phyloP scores from a whole-genome alignment of 2,329 filamentous ascomycete genomes.

The Botrytis sinoallii region DNA sequence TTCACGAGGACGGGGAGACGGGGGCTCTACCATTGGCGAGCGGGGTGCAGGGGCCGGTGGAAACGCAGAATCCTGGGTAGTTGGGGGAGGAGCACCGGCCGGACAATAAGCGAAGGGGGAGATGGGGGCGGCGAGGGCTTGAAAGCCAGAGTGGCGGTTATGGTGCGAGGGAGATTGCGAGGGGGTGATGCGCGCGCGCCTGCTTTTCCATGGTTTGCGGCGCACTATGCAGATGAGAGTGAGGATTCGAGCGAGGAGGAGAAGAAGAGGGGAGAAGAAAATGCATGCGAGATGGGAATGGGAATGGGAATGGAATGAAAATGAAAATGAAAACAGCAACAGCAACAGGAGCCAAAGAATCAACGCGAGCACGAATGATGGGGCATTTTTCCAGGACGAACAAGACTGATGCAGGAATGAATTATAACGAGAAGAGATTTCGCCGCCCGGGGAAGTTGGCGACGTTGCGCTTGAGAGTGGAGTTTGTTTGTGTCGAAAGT shows the following conservation, averaged over 20 bases:
- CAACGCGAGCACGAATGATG: neutral
- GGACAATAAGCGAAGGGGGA: neutral
- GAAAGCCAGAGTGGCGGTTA: neutral
- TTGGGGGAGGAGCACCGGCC: neutral
- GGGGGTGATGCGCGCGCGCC: neutral
- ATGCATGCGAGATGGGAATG: neutral
- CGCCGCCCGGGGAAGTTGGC: neutral
- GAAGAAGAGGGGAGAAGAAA: neutral
- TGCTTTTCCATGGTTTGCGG: neutral
- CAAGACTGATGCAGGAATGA: neutral
- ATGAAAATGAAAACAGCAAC: neutral
- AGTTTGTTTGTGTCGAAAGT: neutral
- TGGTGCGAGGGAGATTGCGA: neutral
- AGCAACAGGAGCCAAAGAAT: neutral
- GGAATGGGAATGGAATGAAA: neutral
- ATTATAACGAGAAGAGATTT: neutral
- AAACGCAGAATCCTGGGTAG: neutral
- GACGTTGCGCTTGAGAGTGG: neutral
- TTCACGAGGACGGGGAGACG: constrained; percentile 1
- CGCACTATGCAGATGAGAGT: neutral
- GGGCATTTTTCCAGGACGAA: neutral
- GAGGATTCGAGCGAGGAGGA: neutral
- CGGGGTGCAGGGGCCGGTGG: neutral
- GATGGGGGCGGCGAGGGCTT: neutral
- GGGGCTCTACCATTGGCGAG: neutral